Base-by-base conservation (phyloP, 331 rosid species). In the Pyracantha coccinea region DNA sequence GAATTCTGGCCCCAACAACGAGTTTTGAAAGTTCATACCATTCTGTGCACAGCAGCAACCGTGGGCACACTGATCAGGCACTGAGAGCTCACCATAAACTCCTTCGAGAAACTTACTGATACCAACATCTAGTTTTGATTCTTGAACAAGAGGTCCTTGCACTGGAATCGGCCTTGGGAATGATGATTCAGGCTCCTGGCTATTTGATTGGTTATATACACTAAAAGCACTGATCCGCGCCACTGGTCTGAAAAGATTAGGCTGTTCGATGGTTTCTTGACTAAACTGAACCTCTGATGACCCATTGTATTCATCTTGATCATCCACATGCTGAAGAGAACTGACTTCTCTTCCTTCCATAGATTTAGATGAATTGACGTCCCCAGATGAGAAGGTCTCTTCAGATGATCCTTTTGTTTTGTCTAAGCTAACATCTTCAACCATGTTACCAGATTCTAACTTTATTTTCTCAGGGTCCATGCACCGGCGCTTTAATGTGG, bases 1-100 rank as follows among this genome's bases (percentile, higher is more conserved):
- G 72, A 94, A 92, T 68, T 94, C 99, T 23, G 99, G 96, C 38
- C 99, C 99, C 78, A 92, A 45, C 79, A 94, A 77, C 29, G 99
- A 86, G 83, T 74, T 83, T 33, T 16, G 70, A 25, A 82, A 50
- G 54, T 24, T 79, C 29, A 64, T 79, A 15, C 66, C 86, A 82
- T 69, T 80, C 79, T 77, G 58, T 44, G 69, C 45, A 73, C 81
- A 63, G 59, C 96, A 90, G 47, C 99, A 94, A 72, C 97, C 99
- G 25, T 90, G 88, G 66, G 97, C 99, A 72, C 99, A 94, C 35
- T 80, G 86, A 68, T 80, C 85, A 75, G 99, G 97, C 71, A 90
- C 91, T 1, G 82, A 72, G 25, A 54, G 81, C 71, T 84, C 93
- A 74, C 86, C 73, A 44, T 66, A 69, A 73, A 86, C 86, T 74